Percentiles rank a stretch among this genome's conserved stretches.
Evolutionary conservation across 1,284 basidiomycete genomes (phyloP).

Genomic region (Malassezia pachydermatis): DNA sequence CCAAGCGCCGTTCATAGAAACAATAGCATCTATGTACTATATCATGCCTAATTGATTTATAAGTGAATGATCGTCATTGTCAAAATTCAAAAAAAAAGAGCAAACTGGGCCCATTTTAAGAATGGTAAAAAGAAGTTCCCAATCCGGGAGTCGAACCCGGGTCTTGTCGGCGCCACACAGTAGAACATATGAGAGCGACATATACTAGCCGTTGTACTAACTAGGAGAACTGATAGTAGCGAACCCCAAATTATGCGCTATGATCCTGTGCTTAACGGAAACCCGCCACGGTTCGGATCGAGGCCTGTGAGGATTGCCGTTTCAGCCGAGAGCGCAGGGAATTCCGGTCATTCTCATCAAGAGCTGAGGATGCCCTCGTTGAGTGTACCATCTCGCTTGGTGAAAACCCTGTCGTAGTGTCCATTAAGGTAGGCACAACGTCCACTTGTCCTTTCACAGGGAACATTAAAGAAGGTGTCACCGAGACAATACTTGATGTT

Average conservation of each 20-base stretch:
- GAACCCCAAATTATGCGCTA: background rate
- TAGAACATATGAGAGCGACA: conserved; percentile 18
- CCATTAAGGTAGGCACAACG: background rate
- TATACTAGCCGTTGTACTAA: conserved; percentile 24
- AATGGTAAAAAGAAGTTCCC: conserved; percentile 15
- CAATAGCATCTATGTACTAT: too few species aligned
- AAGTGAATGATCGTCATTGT: background rate
- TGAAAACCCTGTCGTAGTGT: background rate
- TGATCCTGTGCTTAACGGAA: too few species aligned
- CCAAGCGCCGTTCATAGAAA: background rate
- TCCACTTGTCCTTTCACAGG: background rate
- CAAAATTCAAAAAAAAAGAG: background rate
- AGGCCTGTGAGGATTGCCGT: conserved; percentile 1
- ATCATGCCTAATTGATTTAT: too few species aligned
- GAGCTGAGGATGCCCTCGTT: background rate
- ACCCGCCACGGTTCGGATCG: background rate
- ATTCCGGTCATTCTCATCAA: background rate
- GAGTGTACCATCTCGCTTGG: background rate
- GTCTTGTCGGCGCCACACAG: conserved; percentile 22
- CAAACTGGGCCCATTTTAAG: background rate
- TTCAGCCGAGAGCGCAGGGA: background rate
- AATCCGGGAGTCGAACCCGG: conserved; percentile 24
- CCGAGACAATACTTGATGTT: conserved; percentile 18
- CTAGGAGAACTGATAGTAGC: conserved; percentile 15
- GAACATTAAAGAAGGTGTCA: conserved; percentile 16